phyloP scores from a whole-genome alignment of 164 flowering plant genomes.

The Tetracentron sinense region DNA sequence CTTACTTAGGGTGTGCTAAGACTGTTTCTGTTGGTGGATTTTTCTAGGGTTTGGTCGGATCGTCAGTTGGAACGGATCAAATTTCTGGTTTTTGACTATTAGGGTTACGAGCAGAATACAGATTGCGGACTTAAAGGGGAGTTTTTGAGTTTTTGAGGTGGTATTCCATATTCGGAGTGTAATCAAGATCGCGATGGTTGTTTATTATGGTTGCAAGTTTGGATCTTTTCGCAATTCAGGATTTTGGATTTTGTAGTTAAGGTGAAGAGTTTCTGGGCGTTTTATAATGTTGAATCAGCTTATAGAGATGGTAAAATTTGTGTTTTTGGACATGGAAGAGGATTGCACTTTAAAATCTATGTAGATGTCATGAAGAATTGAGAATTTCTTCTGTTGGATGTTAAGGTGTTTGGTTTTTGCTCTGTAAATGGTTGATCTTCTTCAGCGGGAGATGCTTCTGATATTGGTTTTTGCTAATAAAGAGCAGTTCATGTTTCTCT shows the following conservation, averaged over 20 bases:
- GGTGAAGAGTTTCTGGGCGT: constrained; percentile 12
- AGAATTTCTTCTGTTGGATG: too few relatives aligned
- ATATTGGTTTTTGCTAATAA: constrained; percentile 16
- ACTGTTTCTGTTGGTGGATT: constrained; percentile 18
- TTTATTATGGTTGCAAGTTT: constrained; percentile 23
- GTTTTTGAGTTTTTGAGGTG: not conserved
- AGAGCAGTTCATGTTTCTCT: constrained; percentile 30
- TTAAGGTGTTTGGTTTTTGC: constrained; percentile 9
- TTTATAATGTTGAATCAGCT: too few relatives aligned
- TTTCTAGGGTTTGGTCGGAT: constrained; percentile 47
- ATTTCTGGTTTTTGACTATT: constrained; percentile 17
- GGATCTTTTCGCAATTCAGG: constrained; percentile 15
- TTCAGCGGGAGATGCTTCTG: constrained; percentile 31
- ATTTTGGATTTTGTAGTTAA: constrained; percentile 19
- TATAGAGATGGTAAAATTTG: constrained; percentile 13
- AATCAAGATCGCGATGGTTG: constrained; percentile 13
- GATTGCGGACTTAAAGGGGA: not conserved
- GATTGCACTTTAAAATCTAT: constrained; percentile 34
- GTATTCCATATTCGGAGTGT: not conserved
- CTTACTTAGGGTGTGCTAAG: constrained; percentile 15
- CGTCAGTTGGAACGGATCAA: constrained; percentile 21
- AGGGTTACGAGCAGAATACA: constrained; percentile 32
- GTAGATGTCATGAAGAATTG: constrained; percentile 11
- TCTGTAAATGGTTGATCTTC: constrained; percentile 9
- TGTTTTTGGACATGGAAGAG: constrained; percentile 48